Evolutionary conservation across 441 rosid species (phyloP).

Genomic region (Codiaeum variegatum): DNA sequence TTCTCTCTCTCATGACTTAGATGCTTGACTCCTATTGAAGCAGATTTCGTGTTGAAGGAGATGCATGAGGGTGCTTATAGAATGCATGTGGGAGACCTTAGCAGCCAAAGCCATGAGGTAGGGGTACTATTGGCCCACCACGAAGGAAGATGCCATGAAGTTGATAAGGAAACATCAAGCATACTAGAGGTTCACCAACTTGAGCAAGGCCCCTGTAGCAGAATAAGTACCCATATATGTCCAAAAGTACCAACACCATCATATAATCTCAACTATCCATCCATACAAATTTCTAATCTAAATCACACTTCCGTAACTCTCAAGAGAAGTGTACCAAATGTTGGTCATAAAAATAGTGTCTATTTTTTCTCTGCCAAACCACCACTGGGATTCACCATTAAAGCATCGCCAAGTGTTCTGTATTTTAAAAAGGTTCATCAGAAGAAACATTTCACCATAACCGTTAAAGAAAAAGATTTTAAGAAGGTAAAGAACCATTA

Average conservation of each 20-base stretch:
- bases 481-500: background rate
- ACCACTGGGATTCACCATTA: slow-evolving; percentile 44
- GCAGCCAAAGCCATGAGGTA: too few relatives aligned
- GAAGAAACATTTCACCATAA: slow-evolving; percentile 48
- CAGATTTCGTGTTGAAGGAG: too few relatives aligned
- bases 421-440: slow-evolving; percentile 39
- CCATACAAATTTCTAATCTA: slow-evolving; percentile 44
- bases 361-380: slow-evolving; percentile 39
- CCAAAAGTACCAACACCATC: slow-evolving; percentile 33
- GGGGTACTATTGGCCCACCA: too few relatives aligned
- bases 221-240: too few relatives aligned
- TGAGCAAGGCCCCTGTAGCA: too few relatives aligned
- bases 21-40: too few relatives aligned
- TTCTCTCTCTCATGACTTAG: too few relatives aligned
- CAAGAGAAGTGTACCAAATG: slow-evolving; percentile 64
- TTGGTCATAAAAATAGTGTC: slow-evolving; percentile 32
- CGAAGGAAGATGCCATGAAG: too few relatives aligned
- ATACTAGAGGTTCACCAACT: too few relatives aligned
- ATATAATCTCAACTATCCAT: slow-evolving; percentile 59
- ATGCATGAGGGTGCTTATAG: too few relatives aligned
- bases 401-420: slow-evolving; percentile 42
- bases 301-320: slow-evolving; percentile 28
- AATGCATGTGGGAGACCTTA: too few relatives aligned
- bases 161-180: too few relatives aligned
- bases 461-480: slow-evolving; percentile 22